Conservation (phyloP, 192 early-diverging fungal genomes). For the Powellomyces hirtus region DNA sequence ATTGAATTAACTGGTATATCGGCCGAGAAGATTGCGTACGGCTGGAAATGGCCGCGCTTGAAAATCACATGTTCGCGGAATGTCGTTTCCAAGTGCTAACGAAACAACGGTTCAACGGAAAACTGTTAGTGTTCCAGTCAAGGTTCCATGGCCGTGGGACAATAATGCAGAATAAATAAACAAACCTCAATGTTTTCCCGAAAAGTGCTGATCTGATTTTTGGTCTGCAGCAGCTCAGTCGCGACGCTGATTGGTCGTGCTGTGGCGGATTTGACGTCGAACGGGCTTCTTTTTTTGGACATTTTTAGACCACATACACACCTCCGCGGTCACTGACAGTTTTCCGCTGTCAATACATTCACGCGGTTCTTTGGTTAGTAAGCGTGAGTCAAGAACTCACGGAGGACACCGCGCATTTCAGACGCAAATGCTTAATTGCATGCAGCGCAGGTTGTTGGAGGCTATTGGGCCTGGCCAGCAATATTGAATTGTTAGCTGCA, state of each 20-base stretch:
- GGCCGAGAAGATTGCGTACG: conserved; percentile 26
- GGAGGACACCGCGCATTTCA: too few species aligned
- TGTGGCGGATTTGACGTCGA: background rate
- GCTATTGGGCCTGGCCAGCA: too few species aligned
- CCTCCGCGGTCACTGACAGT: too few species aligned
- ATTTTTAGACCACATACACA: too few species aligned
- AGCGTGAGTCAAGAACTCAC: too few species aligned
- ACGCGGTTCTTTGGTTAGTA: too few species aligned
- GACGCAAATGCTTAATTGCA: too few species aligned
- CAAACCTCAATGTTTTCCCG: conserved; percentile 9
- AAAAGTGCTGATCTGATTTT: conserved; percentile 18
- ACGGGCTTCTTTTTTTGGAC: too few species aligned
- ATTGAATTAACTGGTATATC: conserved; percentile 8
- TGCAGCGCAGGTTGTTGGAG: too few species aligned
- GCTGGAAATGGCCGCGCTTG: conserved; percentile 27
- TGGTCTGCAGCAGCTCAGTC: conserved; percentile 8
- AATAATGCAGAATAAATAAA: background rate
- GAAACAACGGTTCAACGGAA: background rate
- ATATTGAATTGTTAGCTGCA: too few species aligned
- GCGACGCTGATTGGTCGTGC: background rate
- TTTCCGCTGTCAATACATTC: too few species aligned
- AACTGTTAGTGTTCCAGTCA: background rate
- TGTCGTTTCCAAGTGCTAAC: conserved; percentile 13
- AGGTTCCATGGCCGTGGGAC: background rate
- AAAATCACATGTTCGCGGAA: conserved; percentile 24